Evolutionary conservation across 345 rosid genomes (phyloP).

Genomic region (Durio zibethinus): DNA sequence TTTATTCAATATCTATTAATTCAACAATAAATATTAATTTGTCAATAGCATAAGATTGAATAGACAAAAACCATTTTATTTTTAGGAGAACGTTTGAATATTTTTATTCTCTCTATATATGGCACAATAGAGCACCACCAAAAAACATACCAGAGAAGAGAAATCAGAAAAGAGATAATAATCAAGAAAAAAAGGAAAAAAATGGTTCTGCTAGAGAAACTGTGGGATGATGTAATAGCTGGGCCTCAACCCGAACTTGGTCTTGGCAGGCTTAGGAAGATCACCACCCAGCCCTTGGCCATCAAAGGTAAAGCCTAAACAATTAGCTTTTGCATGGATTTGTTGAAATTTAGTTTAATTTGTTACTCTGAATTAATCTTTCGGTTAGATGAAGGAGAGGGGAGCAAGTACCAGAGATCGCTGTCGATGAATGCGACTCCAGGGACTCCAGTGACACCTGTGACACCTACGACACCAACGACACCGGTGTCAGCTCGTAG

Average conservation of each 20-base stretch:
- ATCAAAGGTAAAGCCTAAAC: slow-evolving; percentile 35
- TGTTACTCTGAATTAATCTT: neutral
- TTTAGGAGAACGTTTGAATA: no score
- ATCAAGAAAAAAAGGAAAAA: neutral
- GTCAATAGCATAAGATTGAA: neutral
- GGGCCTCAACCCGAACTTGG: slow-evolving; percentile 96
- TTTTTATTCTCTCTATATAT: slow-evolving; percentile 25
- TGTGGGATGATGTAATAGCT: slow-evolving; percentile 86
- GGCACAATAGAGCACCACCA: neutral
- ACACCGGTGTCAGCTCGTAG: slow-evolving; percentile 57
- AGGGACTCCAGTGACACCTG: slow-evolving; percentile 52
- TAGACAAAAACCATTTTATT: slow-evolving; percentile 2
- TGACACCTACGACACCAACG: slow-evolving; percentile 62
- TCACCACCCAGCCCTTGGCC: slow-evolving; percentile 47
- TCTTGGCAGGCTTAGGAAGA: slow-evolving; percentile 67
- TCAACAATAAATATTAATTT: no score
- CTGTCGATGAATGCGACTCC: slow-evolving; percentile 73
- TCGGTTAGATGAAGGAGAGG: slow-evolving; percentile 28
- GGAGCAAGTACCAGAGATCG: slow-evolving; percentile 52
- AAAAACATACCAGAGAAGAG: neutral
- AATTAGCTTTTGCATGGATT: neutral
- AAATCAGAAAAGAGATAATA: neutral
- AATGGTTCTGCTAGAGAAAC: slow-evolving; percentile 49
- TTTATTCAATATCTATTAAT: no score
- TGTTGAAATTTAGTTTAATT: neutral